Base-by-base conservation (phyloP, 148 eudicot genomes). In the Rhododendron kiyosumense region DNA sequence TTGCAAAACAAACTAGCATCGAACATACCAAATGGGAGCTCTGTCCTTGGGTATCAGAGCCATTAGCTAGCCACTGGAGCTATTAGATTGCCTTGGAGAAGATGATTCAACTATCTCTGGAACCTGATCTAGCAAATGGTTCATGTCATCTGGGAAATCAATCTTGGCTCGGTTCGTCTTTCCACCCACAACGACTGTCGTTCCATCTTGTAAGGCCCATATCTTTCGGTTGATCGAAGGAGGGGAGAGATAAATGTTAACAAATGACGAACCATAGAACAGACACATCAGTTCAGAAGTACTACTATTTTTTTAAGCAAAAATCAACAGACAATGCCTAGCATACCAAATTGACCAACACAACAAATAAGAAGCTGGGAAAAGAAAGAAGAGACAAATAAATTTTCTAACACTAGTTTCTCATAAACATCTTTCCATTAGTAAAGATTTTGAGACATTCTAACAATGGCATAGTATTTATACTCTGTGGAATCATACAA, bases 151-250 rank as follows among this genome's bases (percentile, higher is more conserved):
- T 1, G 98, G 92, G 85, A 95, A 94, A 88, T 92, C 98, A 71
- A 81, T 91, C 91, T 95, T 95, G 83, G 98, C 98, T 77, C 98
- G 92, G 89, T 97, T 97, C 30, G 98, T 93, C 91, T 95, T 97
- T 80, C 99, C 99, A 67, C 99, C 98, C 46, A 97, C 81, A 32
- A 95, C 92, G 89, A 93, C 94, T 36, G 93, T 84, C 49, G 96
- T 95, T 92, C 99, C 98, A 84, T 97, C 97, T 94, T 97, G 99
- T 75, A 97, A 89, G 30, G 96, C 99, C 98, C 98, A 97, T 79
- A 97, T 88, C 99, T 97, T 89, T 34, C 52, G 28, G 43, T 65
- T 45, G 49, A 80, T 52, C 84, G 45, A 49, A 87, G 46, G 84
- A 88, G 34, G 82, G 88, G 36, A 45, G 28, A 78, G 63, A 83